Conservation (phyloP, 2,329 filamentous ascomycete genomes). For the Exophiala sideris region DNA sequence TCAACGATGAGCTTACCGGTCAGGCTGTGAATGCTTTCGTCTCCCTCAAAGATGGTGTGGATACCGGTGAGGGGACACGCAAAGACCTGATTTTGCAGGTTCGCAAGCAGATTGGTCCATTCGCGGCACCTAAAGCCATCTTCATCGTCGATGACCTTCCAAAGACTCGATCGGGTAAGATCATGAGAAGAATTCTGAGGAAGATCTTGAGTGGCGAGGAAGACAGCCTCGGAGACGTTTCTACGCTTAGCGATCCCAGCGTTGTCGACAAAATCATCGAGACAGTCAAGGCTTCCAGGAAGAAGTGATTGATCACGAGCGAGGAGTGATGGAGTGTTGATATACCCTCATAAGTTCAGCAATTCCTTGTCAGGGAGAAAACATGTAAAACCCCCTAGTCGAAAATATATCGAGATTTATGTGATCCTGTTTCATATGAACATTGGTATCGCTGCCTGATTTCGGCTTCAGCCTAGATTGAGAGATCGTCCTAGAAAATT, state of each 20-base stretch:
- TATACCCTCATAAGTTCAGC: slow-evolving; percentile 1
- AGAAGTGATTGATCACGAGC: slow-evolving; percentile 34
- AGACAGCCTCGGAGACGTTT: slow-evolving; percentile 90
- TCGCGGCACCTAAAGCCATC: slow-evolving; percentile 91
- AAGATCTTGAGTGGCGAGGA: slow-evolving; percentile 98
- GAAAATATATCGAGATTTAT: not conserved
- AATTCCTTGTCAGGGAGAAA: not conserved
- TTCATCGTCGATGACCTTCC: slow-evolving; percentile 89
- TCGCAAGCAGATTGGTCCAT: slow-evolving; percentile 94
- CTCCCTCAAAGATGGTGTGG: slow-evolving; percentile 79
- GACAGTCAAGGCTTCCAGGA: slow-evolving; percentile 60
- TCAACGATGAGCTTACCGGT: slow-evolving; percentile 88
- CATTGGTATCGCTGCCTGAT: too few relatives aligned
- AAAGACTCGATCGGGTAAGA: slow-evolving; percentile 97
- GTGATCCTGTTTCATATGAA: too few relatives aligned
- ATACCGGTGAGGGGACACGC: slow-evolving; percentile 72
- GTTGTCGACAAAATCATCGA: slow-evolving; percentile 88
- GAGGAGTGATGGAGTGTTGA: not conserved
- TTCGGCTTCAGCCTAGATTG: not conserved
- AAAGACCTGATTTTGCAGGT: slow-evolving; percentile 95
- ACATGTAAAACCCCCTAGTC: not conserved
- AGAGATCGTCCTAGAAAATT: not conserved
- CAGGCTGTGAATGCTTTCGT: slow-evolving; percentile 98
- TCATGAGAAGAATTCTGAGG: slow-evolving; percentile 93
- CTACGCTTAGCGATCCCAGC: slow-evolving; percentile 82